Percentiles rank a stretch among this genome's conserved stretches.
These are phyloP conservation scores for Sclerospora graminicola DNA, from an alignment of 352 stramenopile genomes.

Conservation along the genomic window DNA sequence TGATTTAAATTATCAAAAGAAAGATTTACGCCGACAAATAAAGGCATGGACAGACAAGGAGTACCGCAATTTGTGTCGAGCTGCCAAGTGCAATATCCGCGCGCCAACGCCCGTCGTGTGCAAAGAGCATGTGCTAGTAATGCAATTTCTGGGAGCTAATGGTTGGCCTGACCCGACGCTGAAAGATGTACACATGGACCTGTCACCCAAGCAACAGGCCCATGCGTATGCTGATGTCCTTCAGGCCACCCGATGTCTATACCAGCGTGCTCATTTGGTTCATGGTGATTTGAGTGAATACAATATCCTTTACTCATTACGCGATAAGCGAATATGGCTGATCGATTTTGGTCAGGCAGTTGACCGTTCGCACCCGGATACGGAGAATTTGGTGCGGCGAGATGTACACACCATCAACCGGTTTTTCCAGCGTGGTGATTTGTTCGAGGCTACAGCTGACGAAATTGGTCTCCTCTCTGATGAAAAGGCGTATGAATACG, in stretches of 20 bases:
- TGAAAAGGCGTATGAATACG: constrained; percentile 33
- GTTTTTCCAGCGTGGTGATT: constrained; percentile 62
- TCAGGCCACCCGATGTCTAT: constrained; percentile 33
- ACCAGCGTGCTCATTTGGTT: constrained; percentile 42
- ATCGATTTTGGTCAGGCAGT: constrained; percentile 90
- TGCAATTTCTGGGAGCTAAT: constrained; percentile 53
- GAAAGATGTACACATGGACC: constrained; percentile 35
- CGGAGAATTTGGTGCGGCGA: constrained; percentile 45
- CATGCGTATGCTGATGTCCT: constrained; percentile 50
- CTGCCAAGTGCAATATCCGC: constrained; percentile 33
- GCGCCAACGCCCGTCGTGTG: constrained; percentile 33
- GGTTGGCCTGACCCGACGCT: constrained; percentile 56
- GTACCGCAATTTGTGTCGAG: constrained; percentile 50
- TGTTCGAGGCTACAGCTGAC: constrained; percentile 23
- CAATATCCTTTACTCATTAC: constrained; percentile 77
- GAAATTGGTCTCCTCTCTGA: constrained; percentile 33
- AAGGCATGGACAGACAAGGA: constrained; percentile 72
- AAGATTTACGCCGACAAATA: constrained; percentile 54
- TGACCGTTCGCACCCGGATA: constrained; percentile 66
- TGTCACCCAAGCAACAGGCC: constrained; percentile 42
- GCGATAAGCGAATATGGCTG: constrained; percentile 61
- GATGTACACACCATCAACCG: constrained; percentile 66
- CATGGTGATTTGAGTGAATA: constrained; percentile 78
- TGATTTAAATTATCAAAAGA: constrained; percentile 65
- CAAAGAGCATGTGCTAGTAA: constrained; percentile 64